phyloP scores from a whole-genome alignment of 2,329 filamentous ascomycete genomes.

The Xylariales sp. region DNA sequence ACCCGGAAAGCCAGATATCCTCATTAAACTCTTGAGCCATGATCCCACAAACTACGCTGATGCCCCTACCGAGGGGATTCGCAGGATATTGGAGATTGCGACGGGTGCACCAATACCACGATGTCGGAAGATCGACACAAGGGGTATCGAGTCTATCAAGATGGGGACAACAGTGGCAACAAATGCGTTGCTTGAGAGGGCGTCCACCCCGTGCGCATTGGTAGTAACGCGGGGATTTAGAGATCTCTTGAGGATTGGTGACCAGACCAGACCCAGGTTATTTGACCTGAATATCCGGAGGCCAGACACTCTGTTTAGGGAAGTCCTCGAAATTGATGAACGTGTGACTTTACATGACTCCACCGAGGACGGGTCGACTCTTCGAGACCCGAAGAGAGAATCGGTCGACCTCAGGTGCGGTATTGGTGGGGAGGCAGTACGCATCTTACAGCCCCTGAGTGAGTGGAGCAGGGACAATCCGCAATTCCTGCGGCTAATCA shows the following conservation, averaged over 20 bases:
- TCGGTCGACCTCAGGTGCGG: slow-evolving; percentile 49
- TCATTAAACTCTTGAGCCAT: slow-evolving; percentile 8
- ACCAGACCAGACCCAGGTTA: slow-evolving; percentile 66
- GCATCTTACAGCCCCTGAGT: slow-evolving; percentile 43
- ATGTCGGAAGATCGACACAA: slow-evolving; percentile 4
- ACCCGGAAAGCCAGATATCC: slow-evolving; percentile 8
- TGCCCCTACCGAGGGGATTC: slow-evolving; percentile 10
- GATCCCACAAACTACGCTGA: slow-evolving; percentile 11
- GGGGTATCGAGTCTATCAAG: slow-evolving; percentile 6
- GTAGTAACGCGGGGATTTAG: slow-evolving; percentile 42
- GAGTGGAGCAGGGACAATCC: neutral
- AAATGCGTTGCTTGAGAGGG: slow-evolving; percentile 6
- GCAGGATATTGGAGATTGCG: slow-evolving; percentile 9
- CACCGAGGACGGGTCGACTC: slow-evolving; percentile 39
- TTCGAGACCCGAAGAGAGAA: slow-evolving; percentile 30
- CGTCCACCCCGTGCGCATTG: slow-evolving; percentile 4
- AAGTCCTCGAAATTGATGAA: slow-evolving; percentile 66
- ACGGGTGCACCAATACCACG: slow-evolving; percentile 6
- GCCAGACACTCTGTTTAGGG: slow-evolving; percentile 62
- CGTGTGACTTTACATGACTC: slow-evolving; percentile 67
- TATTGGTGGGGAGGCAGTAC: slow-evolving; percentile 58
- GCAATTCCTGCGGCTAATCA: slow-evolving; percentile 23
- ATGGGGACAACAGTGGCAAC: slow-evolving; percentile 12
- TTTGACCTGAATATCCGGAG: slow-evolving; percentile 67
- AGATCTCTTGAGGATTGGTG: slow-evolving; percentile 68